Percentiles rank a stretch among this genome's conserved stretches.
phyloP scores from a whole-genome alignment of 2,329 filamentous ascomycete species.

The Microdochium bolleyi region DNA sequence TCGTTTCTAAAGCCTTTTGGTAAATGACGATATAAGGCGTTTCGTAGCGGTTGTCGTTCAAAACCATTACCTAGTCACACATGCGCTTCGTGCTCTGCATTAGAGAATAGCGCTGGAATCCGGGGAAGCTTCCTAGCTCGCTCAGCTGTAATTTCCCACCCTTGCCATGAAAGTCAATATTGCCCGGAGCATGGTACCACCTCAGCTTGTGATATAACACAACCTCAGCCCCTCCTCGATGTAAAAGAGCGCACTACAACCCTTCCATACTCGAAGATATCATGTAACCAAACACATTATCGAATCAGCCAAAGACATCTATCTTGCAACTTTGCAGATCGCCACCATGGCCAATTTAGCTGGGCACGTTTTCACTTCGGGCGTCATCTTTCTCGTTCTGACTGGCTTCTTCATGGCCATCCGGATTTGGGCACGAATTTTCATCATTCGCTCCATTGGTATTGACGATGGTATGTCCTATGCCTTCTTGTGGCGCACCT shows the following conservation, averaged over 20 bases:
- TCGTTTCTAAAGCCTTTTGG: no score
- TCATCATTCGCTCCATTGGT: neutral
- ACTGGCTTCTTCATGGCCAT: neutral
- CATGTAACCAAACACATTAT: neutral
- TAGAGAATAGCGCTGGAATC: no score
- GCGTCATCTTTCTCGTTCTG: neutral
- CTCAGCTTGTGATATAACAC: no score
- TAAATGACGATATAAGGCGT: no score
- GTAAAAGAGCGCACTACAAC: neutral
- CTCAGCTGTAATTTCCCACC: neutral
- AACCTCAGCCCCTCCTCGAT: no score
- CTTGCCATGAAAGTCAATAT: neutral
- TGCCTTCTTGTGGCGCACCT: neutral
- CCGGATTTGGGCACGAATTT: neutral
- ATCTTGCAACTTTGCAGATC: neutral
- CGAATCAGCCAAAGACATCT: neutral
- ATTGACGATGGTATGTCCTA: slow-evolving; percentile 8
- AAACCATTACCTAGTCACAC: no score
- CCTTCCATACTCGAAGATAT: neutral
- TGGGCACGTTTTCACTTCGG: neutral
- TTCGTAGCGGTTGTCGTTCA: no score
- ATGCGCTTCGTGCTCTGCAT: no score
- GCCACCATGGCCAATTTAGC: neutral
- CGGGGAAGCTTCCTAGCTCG: no score
- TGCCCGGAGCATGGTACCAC: neutral